These are phyloP conservation scores for Eucalyptus brandiana DNA, from an alignment of 345 rosid species.

Conservation along the genomic window DNA sequence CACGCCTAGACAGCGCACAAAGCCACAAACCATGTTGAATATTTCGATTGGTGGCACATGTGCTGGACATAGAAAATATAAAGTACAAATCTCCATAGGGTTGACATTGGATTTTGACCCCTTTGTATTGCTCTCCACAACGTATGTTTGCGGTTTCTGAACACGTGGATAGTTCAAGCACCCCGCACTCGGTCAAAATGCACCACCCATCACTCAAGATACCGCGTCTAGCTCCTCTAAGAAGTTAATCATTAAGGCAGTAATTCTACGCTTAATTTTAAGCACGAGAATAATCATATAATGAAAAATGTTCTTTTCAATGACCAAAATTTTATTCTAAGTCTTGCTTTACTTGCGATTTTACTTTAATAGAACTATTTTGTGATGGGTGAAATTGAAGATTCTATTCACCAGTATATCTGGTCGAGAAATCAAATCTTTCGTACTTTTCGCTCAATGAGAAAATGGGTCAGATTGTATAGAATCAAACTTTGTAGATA, in stretches of 20 bases:
- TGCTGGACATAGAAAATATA: neutral
- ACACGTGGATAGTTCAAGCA: neutral
- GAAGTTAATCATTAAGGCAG: neutral
- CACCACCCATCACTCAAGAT: neutral
- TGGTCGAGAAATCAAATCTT: accelerated
- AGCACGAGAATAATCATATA: neutral
- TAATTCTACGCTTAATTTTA: neutral
- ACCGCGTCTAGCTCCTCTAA: neutral
- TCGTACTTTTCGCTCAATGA: accelerated
- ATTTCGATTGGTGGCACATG: neutral
- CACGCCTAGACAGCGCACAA: neutral
- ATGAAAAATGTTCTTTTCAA: neutral
- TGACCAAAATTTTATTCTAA: neutral
- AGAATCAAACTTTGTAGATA: accelerated
- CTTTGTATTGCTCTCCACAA: neutral
- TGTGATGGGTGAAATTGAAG: too few species aligned
- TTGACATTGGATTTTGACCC: neutral
- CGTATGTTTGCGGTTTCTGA: neutral
- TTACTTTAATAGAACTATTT: neutral
- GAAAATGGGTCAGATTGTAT: accelerated
- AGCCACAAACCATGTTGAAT: neutral
- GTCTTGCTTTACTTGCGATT: accelerated
- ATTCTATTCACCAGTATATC: accelerated
- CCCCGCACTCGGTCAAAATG: neutral
- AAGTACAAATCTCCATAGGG: neutral